A percentile compares a stretch with the other conserved stretches of the same genome.
phyloP scores from a whole-genome alignment of 2,329 filamentous ascomycete species.

The Colletotrichum liriopes region DNA sequence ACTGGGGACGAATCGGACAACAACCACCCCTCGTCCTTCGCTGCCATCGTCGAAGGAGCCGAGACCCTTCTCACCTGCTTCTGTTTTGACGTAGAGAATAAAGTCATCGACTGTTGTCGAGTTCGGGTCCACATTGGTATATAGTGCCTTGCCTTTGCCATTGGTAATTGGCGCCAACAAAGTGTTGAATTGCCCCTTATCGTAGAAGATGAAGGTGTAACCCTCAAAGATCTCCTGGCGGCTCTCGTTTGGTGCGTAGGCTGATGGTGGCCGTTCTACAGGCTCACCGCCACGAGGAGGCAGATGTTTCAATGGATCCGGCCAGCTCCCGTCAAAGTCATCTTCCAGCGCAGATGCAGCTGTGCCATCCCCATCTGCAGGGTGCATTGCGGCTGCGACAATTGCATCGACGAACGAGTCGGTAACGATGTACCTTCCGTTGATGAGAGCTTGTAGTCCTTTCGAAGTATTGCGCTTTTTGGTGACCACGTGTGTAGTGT shows the following conservation, averaged over 20 bases:
- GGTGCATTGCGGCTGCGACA: slow-evolving; percentile 69
- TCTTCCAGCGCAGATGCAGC: slow-evolving; percentile 75
- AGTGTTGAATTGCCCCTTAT: slow-evolving; percentile 81
- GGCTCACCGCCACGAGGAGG: slow-evolving; percentile 85
- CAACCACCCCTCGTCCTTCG: slow-evolving; percentile 80
- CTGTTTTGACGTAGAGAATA: slow-evolving; percentile 80
- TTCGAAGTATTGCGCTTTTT: slow-evolving; percentile 92
- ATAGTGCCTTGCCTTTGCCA: slow-evolving; percentile 86
- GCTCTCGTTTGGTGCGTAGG: slow-evolving; percentile 78
- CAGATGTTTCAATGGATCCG: slow-evolving; percentile 79
- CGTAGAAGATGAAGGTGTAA: slow-evolving; percentile 91
- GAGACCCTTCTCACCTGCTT: slow-evolving; percentile 81
- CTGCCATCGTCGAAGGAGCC: slow-evolving; percentile 76
- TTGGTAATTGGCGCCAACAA: slow-evolving; percentile 82
- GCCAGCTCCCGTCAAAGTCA: slow-evolving; percentile 87
- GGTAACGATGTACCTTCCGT: slow-evolving; percentile 83
- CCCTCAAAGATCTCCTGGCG: slow-evolving; percentile 85
- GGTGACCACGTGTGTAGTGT: slow-evolving; percentile 90
- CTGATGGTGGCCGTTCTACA: slow-evolving; percentile 75
- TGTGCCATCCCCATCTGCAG: slow-evolving; percentile 63
- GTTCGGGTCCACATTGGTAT: slow-evolving; percentile 73
- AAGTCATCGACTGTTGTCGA: slow-evolving; percentile 83
- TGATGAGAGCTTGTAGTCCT: slow-evolving; percentile 88
- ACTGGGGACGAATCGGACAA: slow-evolving; percentile 79
- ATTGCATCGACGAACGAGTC: slow-evolving; percentile 82